These are phyloP conservation scores for Vicia villosa DNA, from an alignment of 306 rosid species.

Conservation along the genomic window DNA sequence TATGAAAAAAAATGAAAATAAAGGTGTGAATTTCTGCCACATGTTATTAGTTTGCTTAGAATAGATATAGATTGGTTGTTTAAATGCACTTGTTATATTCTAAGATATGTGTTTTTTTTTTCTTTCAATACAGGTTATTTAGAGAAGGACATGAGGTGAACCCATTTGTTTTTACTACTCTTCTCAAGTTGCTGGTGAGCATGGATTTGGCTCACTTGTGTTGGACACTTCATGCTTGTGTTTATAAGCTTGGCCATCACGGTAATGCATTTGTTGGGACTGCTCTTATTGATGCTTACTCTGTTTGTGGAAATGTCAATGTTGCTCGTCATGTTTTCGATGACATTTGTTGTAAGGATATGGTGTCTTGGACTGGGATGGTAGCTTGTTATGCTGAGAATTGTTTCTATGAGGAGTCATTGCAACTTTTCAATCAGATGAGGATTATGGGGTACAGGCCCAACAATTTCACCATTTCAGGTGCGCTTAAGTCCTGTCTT, in stretches of 20 bases:
- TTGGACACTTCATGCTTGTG: background rate
- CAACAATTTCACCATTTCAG: slow-evolving; percentile 12
- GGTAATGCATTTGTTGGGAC: background rate
- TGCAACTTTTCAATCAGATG: slow-evolving; percentile 12
- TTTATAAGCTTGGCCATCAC: slow-evolving; percentile 11
- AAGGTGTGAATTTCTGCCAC: background rate
- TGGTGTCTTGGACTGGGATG: slow-evolving; percentile 25
- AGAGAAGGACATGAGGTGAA: slow-evolving; percentile 10
- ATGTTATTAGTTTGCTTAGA: background rate
- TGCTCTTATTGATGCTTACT: slow-evolving; percentile 20
- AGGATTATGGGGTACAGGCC: background rate
- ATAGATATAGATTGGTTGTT: background rate
- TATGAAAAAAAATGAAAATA: background rate
- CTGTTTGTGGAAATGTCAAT: slow-evolving; percentile 10
- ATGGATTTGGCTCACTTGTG: slow-evolving; percentile 21
- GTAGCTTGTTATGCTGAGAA: slow-evolving; percentile 16
- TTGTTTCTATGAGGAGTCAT: slow-evolving; percentile 11
- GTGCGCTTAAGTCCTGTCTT: slow-evolving; percentile 14
- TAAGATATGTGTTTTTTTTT: background rate
- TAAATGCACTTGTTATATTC: background rate
- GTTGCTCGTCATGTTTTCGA: slow-evolving; percentile 5
- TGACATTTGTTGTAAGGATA: slow-evolving; percentile 3
- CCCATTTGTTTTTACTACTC: slow-evolving; percentile 9
- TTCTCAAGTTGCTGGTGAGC: slow-evolving; percentile 13
- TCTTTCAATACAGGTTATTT: background rate